Base-by-base conservation (phyloP, 73 alveolate genomes). In the Breviolum minutum region DNA sequence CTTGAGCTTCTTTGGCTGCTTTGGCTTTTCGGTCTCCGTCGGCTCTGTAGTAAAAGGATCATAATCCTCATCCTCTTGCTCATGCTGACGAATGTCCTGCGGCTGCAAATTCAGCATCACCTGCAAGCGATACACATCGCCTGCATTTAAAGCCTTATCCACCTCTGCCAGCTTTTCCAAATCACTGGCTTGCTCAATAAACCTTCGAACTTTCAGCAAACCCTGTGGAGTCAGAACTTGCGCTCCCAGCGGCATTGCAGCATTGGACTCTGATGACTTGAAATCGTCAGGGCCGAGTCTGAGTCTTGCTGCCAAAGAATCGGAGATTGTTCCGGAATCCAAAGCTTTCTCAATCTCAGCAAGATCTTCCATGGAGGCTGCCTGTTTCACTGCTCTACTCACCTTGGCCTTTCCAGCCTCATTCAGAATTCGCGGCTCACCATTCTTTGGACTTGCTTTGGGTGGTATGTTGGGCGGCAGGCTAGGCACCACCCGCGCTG, bases 41-140 rank as follows among this genome's bases (percentile, higher is more conserved):
- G 91, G 91, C n/a, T 30, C 91, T 7, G 91, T 82, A 54, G 91
- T 60, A 24, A 82, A 82, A 32, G 91, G 91, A 82, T 82, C 91
- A 26, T 82, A 82, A 69, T 82, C 91, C 54, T 48, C 60, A 7
- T 32, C 63, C 66, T 79, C 87, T 32, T 79, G 87, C 66, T 79
- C 87, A 32, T 63, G 87, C n/a, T 32, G 11, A 8, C 87, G 87
- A 8, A 79, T 79, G 48, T 79, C 87, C 96, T 91, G 97, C 64
- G 97, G 97, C 88, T 91, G 97, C 40, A 91, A 64, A 64, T 91
- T 73, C 88, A 91, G 79, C 97, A 91, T 91, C 80, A 73, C 66
- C 63, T 27, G 97, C 80, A 91, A 64, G 89, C 97, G 97, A 63
- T 68, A 91, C 32, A 91, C 97, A 60, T 91, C 97, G 60, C 97